Conservation (phyloP, 331 rosid genomes). For the Quercus phellos region DNA sequence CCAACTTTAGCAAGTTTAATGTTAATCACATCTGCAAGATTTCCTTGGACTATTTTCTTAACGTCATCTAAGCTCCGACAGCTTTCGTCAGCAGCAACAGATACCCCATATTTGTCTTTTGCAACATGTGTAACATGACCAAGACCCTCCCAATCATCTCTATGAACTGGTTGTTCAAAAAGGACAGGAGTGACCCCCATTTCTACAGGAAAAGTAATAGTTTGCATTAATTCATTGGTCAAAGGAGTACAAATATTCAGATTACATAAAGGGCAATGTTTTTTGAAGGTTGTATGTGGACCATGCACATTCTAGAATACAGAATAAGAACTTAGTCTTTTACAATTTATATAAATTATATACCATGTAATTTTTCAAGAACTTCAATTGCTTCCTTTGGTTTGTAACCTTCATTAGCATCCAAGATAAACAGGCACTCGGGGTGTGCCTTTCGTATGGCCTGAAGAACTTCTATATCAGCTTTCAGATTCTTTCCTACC, state of each 20-base stretch:
- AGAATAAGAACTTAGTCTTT: neutral
- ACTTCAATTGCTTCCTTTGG: slow-evolving; percentile 81
- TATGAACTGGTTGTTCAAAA: slow-evolving; percentile 91
- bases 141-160: slow-evolving; percentile 99
- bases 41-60: slow-evolving; percentile 58
- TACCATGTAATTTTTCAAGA: slow-evolving; percentile 79
- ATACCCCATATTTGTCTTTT: slow-evolving; percentile 65
- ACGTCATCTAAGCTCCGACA: slow-evolving; percentile 66
- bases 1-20: slow-evolving; percentile 93
- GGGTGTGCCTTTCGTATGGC: slow-evolving; percentile 81
- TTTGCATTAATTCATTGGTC: neutral
- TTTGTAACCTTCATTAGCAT: slow-evolving; percentile 88
- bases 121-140: slow-evolving; percentile 59
- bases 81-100: slow-evolving; percentile 97
- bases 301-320: neutral
- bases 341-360: neutral
- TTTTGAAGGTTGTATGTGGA: neutral
- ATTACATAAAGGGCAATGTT: neutral
- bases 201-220: slow-evolving; percentile 39
- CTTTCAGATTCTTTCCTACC: slow-evolving; percentile 77
- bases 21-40: slow-evolving; percentile 74
- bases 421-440: slow-evolving; percentile 70
- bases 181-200: slow-evolving; percentile 78
- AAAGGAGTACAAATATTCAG: neutral
- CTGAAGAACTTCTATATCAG: slow-evolving; percentile 81